Evolutionary conservation across 768 basidiomycete species (phyloP).

Genomic region (Amyloporia xantha): DNA sequence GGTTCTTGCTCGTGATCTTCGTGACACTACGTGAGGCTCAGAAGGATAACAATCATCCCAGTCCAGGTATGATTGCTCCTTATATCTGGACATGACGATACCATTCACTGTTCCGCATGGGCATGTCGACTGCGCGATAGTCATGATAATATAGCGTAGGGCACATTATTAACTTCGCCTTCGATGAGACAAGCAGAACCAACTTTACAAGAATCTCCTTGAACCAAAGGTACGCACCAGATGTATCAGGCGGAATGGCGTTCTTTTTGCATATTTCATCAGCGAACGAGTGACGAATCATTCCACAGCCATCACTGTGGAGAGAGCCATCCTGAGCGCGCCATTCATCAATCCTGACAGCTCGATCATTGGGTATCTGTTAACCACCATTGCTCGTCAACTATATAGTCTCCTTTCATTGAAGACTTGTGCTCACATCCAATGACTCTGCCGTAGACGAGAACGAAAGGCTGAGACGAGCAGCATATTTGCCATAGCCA

Average conservation of each 20-base stretch:
- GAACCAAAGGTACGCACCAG: neutral
- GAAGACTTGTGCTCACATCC: conserved; percentile 6
- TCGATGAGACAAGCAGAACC: too few relatives aligned
- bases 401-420: neutral
- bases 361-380: conserved; percentile 1
- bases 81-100: too few relatives aligned
- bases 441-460: conserved; percentile 13
- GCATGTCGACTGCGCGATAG: too few relatives aligned
- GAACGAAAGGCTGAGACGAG: conserved; percentile 15
- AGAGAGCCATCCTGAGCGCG: conserved; percentile 11
- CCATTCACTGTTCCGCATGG: too few relatives aligned
- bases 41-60: too few relatives aligned
- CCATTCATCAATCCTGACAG: conserved; percentile 8
- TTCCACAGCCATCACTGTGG: conserved; percentile 15
- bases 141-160: too few relatives aligned
- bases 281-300: conserved; percentile 15
- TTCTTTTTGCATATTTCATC: conserved; percentile 4
- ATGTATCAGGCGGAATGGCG: conserved; percentile 5
- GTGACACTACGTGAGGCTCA: too few relatives aligned
- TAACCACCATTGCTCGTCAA: neutral
- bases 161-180: too few relatives aligned
- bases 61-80: too few relatives aligned
- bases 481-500: conserved; percentile 16
- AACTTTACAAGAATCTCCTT: neutral
- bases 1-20: too few relatives aligned